Percentiles rank a stretch among this genome's conserved stretches.
phyloP scores from a whole-genome alignment of 2,329 filamentous ascomycete genomes.

The Nemania abortiva region DNA sequence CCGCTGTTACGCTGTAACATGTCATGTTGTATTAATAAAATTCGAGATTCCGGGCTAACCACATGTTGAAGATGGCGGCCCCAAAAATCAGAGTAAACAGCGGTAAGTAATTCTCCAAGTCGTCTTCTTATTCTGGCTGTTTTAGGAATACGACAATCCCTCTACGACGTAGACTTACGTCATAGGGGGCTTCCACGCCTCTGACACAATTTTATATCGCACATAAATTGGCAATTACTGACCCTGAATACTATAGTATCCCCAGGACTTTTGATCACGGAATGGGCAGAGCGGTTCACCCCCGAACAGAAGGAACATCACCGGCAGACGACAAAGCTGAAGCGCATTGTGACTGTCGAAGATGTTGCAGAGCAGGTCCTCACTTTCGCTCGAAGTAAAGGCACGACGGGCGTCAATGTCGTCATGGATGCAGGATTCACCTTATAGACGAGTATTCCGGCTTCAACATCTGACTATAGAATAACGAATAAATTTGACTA shows the following conservation, averaged over 20 bases:
- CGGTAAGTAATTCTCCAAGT: slow-evolving; percentile 51
- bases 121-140: not conserved
- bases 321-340: slow-evolving; percentile 69
- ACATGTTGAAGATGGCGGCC: slow-evolving; percentile 55
- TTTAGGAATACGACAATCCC: too few relatives aligned
- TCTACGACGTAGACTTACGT: not conserved
- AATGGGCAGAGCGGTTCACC: slow-evolving; percentile 73
- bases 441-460: slow-evolving; percentile 15
- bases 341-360: slow-evolving; percentile 68
- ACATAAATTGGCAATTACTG: slow-evolving; percentile 1
- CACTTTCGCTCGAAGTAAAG: slow-evolving; percentile 61
- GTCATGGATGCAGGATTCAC: slow-evolving; percentile 61
- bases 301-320: slow-evolving; percentile 67
- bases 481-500: slow-evolving; percentile 46
- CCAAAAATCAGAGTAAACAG: slow-evolving; percentile 70
- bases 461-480: not conserved
- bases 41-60: not conserved
- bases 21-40: not conserved
- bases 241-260: slow-evolving; percentile 21
- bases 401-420: slow-evolving; percentile 65
- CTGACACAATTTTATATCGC: not conserved
- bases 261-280: slow-evolving; percentile 48
- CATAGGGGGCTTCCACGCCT: not conserved
- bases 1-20: not conserved
- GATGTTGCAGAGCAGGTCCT: slow-evolving; percentile 67